Percentiles rank a stretch among this genome's conserved stretches.
These are phyloP conservation scores for Phytophthora palmivora DNA, from an alignment of 352 stramenopile genomes.

Conservation along the genomic window DNA sequence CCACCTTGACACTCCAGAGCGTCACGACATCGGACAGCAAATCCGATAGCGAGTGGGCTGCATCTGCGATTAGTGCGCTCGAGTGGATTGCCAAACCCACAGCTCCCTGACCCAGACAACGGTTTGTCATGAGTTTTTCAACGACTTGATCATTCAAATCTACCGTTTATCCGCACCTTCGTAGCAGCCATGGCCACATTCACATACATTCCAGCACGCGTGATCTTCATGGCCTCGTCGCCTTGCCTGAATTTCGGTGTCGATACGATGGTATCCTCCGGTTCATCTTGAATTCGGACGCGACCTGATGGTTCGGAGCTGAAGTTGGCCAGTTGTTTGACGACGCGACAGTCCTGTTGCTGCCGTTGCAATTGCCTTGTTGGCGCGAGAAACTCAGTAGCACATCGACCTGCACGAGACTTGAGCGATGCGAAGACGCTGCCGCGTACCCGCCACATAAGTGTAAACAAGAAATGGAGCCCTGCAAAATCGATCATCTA, in stretches of 20 bases:
- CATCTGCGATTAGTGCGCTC: slow-evolving; percentile 95
- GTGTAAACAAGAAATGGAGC: slow-evolving; percentile 24
- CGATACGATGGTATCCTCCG: neutral
- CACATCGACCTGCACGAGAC: neutral
- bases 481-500: slow-evolving; percentile 17
- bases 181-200: slow-evolving; percentile 92
- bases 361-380: slow-evolving; percentile 19
- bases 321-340: slow-evolving; percentile 28
- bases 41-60: slow-evolving; percentile 96
- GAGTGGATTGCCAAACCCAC: slow-evolving; percentile 85
- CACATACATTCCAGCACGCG: slow-evolving; percentile 92
- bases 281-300: slow-evolving; percentile 9
- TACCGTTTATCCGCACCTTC: slow-evolving; percentile 63
- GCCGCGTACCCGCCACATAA: slow-evolving; percentile 36
- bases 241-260: slow-evolving; percentile 35
- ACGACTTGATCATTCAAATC: slow-evolving; percentile 13
- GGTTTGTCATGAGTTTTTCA: slow-evolving; percentile 10
- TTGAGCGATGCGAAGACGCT: slow-evolving; percentile 30
- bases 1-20: slow-evolving; percentile 93
- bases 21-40: slow-evolving; percentile 97
- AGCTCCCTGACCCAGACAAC: slow-evolving; percentile 47
- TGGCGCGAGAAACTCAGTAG: neutral
- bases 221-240: slow-evolving; percentile 88
- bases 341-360: slow-evolving; percentile 22
- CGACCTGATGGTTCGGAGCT: slow-evolving; percentile 20